Evolutionary conservation across 768 basidiomycete species (phyloP).

Genomic region (Cystofilobasidium macerans): DNA sequence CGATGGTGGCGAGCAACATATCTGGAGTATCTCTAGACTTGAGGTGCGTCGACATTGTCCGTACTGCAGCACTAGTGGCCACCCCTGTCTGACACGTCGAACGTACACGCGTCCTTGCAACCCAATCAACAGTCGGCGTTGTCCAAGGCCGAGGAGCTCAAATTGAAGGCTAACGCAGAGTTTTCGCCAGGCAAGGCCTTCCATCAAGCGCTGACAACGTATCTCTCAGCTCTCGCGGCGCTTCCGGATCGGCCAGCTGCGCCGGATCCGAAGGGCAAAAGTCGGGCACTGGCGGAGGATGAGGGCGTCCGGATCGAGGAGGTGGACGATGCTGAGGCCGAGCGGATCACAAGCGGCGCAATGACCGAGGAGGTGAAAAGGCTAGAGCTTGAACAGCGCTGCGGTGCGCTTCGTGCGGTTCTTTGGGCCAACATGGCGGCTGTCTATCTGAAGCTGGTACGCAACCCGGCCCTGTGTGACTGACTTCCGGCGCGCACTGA

Average conservation of each 20-base stretch:
- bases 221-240: constrained; percentile 50
- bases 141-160: constrained; percentile 51
- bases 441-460: constrained; percentile 65
- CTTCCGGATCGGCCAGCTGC: constrained; percentile 37
- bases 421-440: constrained; percentile 82
- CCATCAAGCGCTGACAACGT: constrained; percentile 43
- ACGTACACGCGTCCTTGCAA: too few relatives aligned
- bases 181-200: constrained; percentile 7
- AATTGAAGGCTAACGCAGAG: constrained; percentile 58
- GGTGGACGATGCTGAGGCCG: constrained; percentile 35
- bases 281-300: constrained; percentile 29
- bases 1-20: constrained; percentile 1
- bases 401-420: constrained; percentile 54
- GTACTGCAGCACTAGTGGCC: not conserved
- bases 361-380: constrained; percentile 27
- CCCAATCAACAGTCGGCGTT: constrained; percentile 48
- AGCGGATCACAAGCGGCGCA: constrained; percentile 28
- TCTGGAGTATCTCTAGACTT: constrained; percentile 17
- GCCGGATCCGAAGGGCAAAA: constrained; percentile 22
- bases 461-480: constrained; percentile 9
- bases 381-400: constrained; percentile 43
- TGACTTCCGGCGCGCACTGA: not conserved
- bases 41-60: constrained; percentile 10
- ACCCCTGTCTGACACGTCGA: not conserved
- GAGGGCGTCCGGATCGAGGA: constrained; percentile 33